Percentiles rank a stretch among this genome's conserved stretches.
Conservation (phyloP, 1,139 yeast species). For the Pichia sp. region DNA sequence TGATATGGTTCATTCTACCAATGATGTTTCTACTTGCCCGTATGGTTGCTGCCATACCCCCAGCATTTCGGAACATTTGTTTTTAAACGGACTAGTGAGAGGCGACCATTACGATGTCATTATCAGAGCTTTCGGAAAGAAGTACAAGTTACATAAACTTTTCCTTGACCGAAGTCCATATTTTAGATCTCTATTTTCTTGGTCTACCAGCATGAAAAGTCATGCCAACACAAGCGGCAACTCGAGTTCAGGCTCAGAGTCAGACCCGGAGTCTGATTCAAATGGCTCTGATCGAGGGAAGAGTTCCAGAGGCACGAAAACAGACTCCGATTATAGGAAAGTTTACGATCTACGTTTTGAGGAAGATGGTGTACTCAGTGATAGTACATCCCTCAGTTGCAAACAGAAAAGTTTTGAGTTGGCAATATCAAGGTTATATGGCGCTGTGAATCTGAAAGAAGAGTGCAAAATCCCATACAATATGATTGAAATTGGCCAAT, state of each 20-base stretch:
- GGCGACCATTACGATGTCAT: constrained; percentile 49
- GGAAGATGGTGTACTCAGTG: constrained; percentile 26
- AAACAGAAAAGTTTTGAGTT: constrained; percentile 44
- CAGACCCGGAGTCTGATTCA: constrained; percentile 11
- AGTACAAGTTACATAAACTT: constrained; percentile 42
- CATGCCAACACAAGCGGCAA: constrained; percentile 4
- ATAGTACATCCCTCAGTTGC: neutral
- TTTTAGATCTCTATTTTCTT: constrained; percentile 42
- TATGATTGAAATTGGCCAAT: constrained; percentile 45
- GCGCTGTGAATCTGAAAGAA: constrained; percentile 34
- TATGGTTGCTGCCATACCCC: constrained; percentile 16
- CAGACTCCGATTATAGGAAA: constrained; percentile 11
- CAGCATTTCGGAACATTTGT: constrained; percentile 21
- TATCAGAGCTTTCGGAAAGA: constrained; percentile 41
- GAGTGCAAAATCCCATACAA: constrained; percentile 34
- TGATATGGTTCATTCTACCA: neutral
- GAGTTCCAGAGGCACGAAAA: neutral
- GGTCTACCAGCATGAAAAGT: constrained; percentile 30
- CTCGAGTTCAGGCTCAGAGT: neutral
- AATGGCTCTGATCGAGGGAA: neutral
- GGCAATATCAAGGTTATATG: constrained; percentile 43
- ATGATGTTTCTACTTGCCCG: constrained; percentile 9
- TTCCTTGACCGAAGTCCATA: constrained; percentile 44
- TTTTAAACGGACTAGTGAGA: constrained; percentile 37
- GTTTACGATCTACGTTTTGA: constrained; percentile 36